Base-by-base conservation (phyloP, 1,284 basidiomycete genomes). In the Melampsora abietis-canadensis region DNA sequence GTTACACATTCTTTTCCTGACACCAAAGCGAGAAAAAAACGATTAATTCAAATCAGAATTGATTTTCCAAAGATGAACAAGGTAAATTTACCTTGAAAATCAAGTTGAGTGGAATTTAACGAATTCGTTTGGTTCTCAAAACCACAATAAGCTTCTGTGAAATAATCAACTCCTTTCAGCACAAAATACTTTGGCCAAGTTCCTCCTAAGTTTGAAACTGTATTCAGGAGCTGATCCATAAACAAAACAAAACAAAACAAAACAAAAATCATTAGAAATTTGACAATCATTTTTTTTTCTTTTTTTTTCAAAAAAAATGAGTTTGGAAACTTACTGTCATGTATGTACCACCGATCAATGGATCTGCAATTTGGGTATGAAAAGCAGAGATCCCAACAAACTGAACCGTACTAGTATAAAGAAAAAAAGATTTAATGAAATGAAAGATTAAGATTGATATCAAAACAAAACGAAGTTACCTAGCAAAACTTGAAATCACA, bases 321-420 rank as follows among this genome's bases (percentile, higher is more conserved):
- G 44, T 15, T 65, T 63, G 0, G 34, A n/a, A n/a, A 80, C 88
- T 82, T 80, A 92, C 92, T 17, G 94, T 97, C 94, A 97, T 97
- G 82, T 97, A 97, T 0, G 94, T 97, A 64, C 94, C 96, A 37
- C 96, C 96, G 76, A 99, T 98, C 17, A 97, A 81, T 0, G 96
- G 96, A 81, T 99, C 96, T 0, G 96, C 94, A 67, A 99, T 90
- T 76, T 92, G 89, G 1, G 94, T 98, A 81, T 98, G 95, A 86
- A 98, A 98, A 3, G 96, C 95, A 10, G 93, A 92, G 78, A 98
- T 94, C 19, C 95, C 94, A 24, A 98, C 95, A 80, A 98, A 99
- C 82, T 98, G 95, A 12, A 98, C 90, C 7, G 96, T 98, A 68
- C 92, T 94, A 76, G 27, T 27, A 0, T 27, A 27, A 27, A 27